These are phyloP conservation scores for Brassica hybrid DNA, from an alignment of 441 rosid species.

Conservation along the genomic window DNA sequence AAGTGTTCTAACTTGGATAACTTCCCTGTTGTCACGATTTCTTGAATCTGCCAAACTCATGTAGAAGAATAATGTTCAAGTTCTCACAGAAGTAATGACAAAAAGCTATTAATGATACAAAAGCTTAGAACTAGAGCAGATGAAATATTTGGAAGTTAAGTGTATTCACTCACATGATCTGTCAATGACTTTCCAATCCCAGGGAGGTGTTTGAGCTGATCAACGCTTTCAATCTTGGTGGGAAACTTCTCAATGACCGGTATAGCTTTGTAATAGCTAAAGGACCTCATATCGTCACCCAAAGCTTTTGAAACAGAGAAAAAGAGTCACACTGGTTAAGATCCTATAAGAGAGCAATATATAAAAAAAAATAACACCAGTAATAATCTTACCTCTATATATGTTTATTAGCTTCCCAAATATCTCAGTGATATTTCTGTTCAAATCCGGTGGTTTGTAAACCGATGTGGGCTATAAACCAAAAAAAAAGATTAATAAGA, in stretches of 20 bases:
- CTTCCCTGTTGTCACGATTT: conserved; percentile 85
- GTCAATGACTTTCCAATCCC: conserved; percentile 92
- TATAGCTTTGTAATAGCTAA: conserved; percentile 93
- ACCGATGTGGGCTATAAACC: conserved; percentile 52
- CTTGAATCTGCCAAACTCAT: conserved; percentile 71
- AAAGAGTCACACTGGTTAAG: conserved; percentile 16
- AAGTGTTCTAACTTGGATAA: conserved; percentile 92
- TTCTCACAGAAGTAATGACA: conserved; percentile 19
- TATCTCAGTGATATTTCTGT: conserved; percentile 79
- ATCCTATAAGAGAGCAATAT: conserved; percentile 6
- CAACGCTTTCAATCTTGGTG: conserved; percentile 79
- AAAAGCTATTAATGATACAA: neutral
- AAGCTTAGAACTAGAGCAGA: no score
- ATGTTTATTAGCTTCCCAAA: conserved; percentile 90
- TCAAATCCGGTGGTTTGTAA: conserved; percentile 83
- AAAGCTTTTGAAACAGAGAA: conserved; percentile 57
- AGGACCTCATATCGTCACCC: conserved; percentile 95
- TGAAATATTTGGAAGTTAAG: neutral
- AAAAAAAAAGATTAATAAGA: conserved; percentile 34
- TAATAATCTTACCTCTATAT: conserved; percentile 60
- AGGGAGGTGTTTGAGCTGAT: conserved; percentile 82
- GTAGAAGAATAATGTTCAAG: conserved; percentile 3
- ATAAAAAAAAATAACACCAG: neutral
- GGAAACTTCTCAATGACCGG: conserved; percentile 89
- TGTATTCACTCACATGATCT: conserved; percentile 78